phyloP scores from a whole-genome alignment of 352 stramenopile species.

The Pythium periplocum region DNA sequence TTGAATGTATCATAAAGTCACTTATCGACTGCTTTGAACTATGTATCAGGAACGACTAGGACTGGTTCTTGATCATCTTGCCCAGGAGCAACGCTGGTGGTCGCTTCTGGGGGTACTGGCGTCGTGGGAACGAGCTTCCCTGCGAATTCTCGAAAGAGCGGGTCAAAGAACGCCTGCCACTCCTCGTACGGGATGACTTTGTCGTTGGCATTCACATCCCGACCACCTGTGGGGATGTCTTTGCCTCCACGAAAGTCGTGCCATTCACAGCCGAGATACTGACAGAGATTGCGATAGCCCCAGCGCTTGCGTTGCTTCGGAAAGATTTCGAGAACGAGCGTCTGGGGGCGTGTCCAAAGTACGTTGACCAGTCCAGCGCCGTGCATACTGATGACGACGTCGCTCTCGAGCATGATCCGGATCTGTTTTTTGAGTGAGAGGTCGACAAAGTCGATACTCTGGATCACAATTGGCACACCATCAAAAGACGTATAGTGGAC shows the following conservation, averaged over 20 bases:
- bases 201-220: slow-evolving; percentile 35
- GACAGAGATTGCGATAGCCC: slow-evolving; percentile 76
- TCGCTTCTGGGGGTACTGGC: too few species aligned
- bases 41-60: too few species aligned
- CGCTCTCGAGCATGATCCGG: slow-evolving; percentile 46
- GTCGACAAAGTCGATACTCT: slow-evolving; percentile 61
- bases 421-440: slow-evolving; percentile 61
- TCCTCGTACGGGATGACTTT: slow-evolving; percentile 47
- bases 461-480: slow-evolving; percentile 27
- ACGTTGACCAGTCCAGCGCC: slow-evolving; percentile 78
- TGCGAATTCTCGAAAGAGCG: slow-evolving; percentile 20
- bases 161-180: slow-evolving; percentile 52
- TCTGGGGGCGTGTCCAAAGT: slow-evolving; percentile 45
- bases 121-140: too few species aligned
- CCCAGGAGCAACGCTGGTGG: too few species aligned
- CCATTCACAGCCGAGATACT: slow-evolving; percentile 65
- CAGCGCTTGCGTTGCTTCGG: slow-evolving; percentile 40
- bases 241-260: slow-evolving; percentile 30
- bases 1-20: too few species aligned
- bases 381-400: slow-evolving; percentile 82
- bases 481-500: slow-evolving; percentile 9
- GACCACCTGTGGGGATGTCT: slow-evolving; percentile 18
- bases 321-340: slow-evolving; percentile 72
- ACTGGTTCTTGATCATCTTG: too few species aligned
- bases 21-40: too few species aligned